phyloP scores from a whole-genome alignment of 192 early-diverging fungal genomes.

The Chytriomyces sp. region DNA sequence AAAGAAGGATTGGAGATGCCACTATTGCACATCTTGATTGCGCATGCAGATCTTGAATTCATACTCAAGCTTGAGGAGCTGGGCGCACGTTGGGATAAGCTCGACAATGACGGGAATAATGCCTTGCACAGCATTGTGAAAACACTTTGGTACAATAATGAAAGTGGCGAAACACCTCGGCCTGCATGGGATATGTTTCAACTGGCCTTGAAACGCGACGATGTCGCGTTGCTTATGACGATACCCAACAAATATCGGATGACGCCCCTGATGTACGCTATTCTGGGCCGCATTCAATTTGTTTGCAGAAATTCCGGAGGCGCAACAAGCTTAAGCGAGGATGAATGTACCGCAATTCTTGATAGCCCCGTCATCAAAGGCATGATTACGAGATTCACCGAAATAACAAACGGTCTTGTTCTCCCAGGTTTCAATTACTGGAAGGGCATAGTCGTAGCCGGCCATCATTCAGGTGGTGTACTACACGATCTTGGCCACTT shows the following conservation, averaged over 20 bases:
- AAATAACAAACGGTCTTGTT: too few relatives aligned
- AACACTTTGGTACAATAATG: too few relatives aligned
- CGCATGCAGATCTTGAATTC: neutral
- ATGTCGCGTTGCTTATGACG: neutral
- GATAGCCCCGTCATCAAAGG: too few relatives aligned
- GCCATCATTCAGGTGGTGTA: neutral
- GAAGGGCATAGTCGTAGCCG: too few relatives aligned
- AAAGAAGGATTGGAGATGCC: neutral
- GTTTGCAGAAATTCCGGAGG: neutral
- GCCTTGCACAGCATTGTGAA: neutral
- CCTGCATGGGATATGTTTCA: neutral
- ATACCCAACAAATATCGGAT: neutral
- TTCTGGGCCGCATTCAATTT: neutral
- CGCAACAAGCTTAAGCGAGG: neutral
- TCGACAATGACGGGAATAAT: neutral
- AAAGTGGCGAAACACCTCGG: too few relatives aligned
- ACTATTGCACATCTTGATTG: neutral
- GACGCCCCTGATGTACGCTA: conserved; percentile 9
- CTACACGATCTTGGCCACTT: neutral
- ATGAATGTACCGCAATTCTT: neutral
- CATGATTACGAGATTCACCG: too few relatives aligned
- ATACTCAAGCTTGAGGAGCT: neutral
- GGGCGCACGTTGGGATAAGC: neutral
- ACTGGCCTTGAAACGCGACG: neutral
- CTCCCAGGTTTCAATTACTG: neutral